Percentiles rank a stretch among this genome's conserved stretches.
Evolutionary conservation across 805 yeast genomes (phyloP).

Genomic region (Lachancea waltii): DNA sequence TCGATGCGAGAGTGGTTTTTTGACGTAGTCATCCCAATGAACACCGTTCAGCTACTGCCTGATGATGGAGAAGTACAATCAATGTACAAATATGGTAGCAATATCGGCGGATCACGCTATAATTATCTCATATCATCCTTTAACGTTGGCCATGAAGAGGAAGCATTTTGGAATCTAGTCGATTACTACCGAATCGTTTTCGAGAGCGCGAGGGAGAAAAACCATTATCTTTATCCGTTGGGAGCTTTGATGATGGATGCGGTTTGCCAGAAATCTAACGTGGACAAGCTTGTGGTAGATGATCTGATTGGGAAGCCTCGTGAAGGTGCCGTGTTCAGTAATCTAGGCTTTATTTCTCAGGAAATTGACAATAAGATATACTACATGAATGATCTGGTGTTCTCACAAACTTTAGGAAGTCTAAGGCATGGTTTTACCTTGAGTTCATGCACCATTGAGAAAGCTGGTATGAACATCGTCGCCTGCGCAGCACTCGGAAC

Average conservation of each 20-base stretch:
- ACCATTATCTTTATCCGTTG: conserved; percentile 17
- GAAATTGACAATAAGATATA: conserved; percentile 1
- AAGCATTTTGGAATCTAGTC: conserved; percentile 19
- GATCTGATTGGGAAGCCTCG: conserved; percentile 16
- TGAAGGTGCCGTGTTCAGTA: conserved; percentile 25
- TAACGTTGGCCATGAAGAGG: conserved; percentile 7
- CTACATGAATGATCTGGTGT: conserved; percentile 16
- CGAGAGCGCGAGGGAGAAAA: conserved; percentile 10
- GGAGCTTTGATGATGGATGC: conserved; percentile 20
- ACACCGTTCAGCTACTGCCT: conserved; percentile 17
- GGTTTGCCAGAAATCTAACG: conserved; percentile 14
- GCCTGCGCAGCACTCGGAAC: conserved; percentile 16
- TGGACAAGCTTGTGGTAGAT: conserved; percentile 17
- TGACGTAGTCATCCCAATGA: conserved; percentile 18
- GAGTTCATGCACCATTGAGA: conserved; percentile 17
- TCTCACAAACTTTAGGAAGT: conserved; percentile 21
- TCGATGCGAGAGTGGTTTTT: conserved; percentile 18
- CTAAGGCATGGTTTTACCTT: conserved; percentile 18
- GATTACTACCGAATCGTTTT: conserved; percentile 16
- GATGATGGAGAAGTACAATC: conserved; percentile 12
- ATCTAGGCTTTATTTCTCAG: conserved; percentile 17
- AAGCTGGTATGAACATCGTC: conserved; percentile 21
- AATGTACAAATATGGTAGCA: conserved; percentile 20
- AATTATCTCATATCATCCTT: conserved; percentile 20
- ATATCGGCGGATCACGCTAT: conserved; percentile 24